Conservation (phyloP, 371 early-diverging fungal species). For the Saksenaea oblongispora region DNA sequence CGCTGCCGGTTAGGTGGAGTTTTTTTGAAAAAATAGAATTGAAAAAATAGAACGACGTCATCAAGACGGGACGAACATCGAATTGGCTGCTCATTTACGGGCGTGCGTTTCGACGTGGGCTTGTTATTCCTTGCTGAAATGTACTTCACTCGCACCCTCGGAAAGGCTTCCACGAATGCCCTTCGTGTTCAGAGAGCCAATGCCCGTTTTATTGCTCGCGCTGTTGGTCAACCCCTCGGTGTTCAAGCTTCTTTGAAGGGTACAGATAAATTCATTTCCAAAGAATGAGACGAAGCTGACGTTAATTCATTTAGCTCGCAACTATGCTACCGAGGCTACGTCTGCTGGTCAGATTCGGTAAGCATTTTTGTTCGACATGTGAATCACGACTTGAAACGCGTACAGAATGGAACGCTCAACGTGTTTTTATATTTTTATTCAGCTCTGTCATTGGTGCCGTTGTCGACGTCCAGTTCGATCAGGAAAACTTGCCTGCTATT, state of each 20-base stretch:
- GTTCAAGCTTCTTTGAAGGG: slow-evolving; percentile 27
- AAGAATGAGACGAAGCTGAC: not conserved
- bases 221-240: slow-evolving; percentile 27
- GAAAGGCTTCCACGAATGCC: slow-evolving; percentile 32
- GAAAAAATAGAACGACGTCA: no score
- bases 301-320: slow-evolving; percentile 23
- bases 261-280: no score
- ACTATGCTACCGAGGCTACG: slow-evolving; percentile 39
- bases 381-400: no score
- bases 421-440: not conserved
- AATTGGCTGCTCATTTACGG: no score
- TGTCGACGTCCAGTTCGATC: slow-evolving; percentile 97
- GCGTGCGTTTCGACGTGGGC: slow-evolving; percentile 8
- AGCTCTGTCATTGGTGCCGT: slow-evolving; percentile 93
- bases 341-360: slow-evolving; percentile 53
- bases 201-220: slow-evolving; percentile 19
- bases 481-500: slow-evolving; percentile 90
- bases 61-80: no score
- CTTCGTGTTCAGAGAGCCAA: slow-evolving; percentile 30
- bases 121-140: slow-evolving; percentile 17
- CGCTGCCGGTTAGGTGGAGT: no score
- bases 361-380: no score
- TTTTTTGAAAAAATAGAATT: no score
- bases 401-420: not conserved
- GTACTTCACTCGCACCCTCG: slow-evolving; percentile 39